Conservation (phyloP, 331 rosid species). For the Malus hybrid region DNA sequence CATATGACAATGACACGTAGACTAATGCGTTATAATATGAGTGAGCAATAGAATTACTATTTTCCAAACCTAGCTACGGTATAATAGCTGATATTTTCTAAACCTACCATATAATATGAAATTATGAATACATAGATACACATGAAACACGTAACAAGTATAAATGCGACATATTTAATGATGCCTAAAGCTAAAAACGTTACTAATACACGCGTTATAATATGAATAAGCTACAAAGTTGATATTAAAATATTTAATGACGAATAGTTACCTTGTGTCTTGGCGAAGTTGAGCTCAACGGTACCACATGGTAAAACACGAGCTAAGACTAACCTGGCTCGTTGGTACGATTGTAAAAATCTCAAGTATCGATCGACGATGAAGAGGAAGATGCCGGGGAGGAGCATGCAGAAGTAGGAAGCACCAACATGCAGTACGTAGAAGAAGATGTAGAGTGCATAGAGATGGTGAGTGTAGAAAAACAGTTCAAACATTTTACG, state of each 20-base stretch:
- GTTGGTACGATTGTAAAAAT: conserved; percentile 50
- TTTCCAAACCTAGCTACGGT: not conserved
- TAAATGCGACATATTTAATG: not conserved
- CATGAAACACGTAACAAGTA: not conserved
- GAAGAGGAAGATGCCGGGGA: conserved; percentile 71
- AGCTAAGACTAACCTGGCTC: conserved; percentile 35
- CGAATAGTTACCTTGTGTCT: conserved; percentile 32
- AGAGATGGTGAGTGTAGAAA: conserved; percentile 66
- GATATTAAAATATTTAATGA: not conserved
- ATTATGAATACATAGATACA: no score
- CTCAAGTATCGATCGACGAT: conserved; percentile 50
- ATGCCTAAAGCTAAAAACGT: not conserved
- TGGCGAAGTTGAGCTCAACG: conserved; percentile 59
- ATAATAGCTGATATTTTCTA: not conserved
- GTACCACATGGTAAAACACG: conserved; percentile 50
- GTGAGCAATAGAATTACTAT: no score
- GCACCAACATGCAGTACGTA: conserved; percentile 56
- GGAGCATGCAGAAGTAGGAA: conserved; percentile 43
- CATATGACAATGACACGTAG: not conserved
- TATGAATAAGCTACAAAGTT: not conserved
- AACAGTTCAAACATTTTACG: conserved; percentile 68
- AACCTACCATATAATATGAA: not conserved
- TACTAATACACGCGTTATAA: not conserved
- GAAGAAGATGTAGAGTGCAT: conserved; percentile 47
- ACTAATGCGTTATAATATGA: not conserved